Evolutionary conservation across 208 protist genomes (phyloP), one percentile per base, ranked within the genome.

Genomic region (Leptomonas pyrrhocoris): DNA sequence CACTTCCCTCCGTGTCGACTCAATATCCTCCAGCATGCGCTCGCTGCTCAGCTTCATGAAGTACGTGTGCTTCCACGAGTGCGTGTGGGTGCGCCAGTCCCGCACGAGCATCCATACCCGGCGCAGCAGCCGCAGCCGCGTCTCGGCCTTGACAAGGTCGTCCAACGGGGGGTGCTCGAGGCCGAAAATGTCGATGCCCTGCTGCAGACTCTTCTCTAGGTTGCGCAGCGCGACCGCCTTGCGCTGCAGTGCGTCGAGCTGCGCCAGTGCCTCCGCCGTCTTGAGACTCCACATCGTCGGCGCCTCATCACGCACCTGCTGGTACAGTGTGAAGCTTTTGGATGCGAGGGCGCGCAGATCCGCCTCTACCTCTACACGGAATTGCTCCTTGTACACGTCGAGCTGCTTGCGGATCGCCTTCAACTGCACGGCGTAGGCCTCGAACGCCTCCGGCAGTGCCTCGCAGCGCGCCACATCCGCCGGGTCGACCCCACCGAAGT

Each of bases 121-220:
- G 30, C 87, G 73, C 62, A 99, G 91, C 55, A 93, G 54, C 45
- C 89, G 80, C 28, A 99, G 70, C 43, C 98, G 92, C 16, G 58
- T 68, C 61, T 93, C 86, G 0, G 93, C 94, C 63, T 84, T 82
- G 11, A 77, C 80, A 12, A 99, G 67, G 68, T 99, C 98, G 54
- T 98, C 89, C 63, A 98, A 90, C 42, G 60, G 66, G 8, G 96
- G 97, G 36, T 86, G 84, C 16, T 98, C 96, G n/a, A 99, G 79
- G 16, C 83, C 70, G 81, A 99, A 99, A 58, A 99, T 95, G 21
- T 98, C 94, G 62, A 99, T 93, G 27, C 98, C 98, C 55, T 95
- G 84, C 74, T 95, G 85, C 55, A 99, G 87, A 43, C 83, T 71
- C 36, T 48, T 50, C 79, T 98, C 95, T 15, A 78, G 80, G 34